Conservation (phyloP, 176 grass and related monocot genomes). For the Rhynchospora breviuscula region DNA sequence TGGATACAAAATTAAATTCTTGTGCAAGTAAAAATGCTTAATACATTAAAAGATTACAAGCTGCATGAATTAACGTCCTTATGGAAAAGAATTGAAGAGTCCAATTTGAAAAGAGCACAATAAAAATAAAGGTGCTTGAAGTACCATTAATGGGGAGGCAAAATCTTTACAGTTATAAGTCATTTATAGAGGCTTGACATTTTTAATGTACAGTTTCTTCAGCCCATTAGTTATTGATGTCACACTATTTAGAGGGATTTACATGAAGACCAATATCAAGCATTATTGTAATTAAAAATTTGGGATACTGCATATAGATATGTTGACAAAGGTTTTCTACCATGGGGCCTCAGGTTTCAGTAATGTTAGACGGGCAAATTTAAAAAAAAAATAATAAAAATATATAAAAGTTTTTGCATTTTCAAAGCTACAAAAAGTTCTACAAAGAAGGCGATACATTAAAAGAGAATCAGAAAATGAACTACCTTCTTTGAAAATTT, state of each 20-base stretch:
- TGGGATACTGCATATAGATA: neutral
- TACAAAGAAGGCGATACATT: neutral
- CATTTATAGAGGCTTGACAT: conserved; percentile 69
- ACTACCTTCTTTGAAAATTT: conserved; percentile 74
- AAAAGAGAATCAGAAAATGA: neutral
- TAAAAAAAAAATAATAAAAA: neutral
- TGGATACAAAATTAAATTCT: neutral
- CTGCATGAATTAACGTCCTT: neutral
- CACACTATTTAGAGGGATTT: conserved; percentile 77
- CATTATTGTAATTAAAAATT: neutral
- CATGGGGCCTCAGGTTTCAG: neutral
- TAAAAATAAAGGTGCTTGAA: neutral
- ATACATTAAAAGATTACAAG: neutral
- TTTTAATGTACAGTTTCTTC: conserved; percentile 89
- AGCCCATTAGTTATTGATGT: conserved; percentile 85
- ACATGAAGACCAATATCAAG: conserved; percentile 3
- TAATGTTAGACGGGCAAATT: neutral
- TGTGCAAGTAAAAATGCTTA: neutral
- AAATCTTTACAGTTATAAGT: conserved; percentile 73
- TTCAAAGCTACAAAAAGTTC: too few species aligned
- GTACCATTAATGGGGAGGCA: conserved; percentile 72
- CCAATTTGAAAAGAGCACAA: neutral
- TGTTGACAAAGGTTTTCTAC: neutral
- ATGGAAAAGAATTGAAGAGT: neutral
- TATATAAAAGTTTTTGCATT: neutral